A percentile compares a stretch with the other conserved stretches of the same genome.
These are phyloP conservation scores for Curvularia sp. DNA, from an alignment of 2,329 filamentous ascomycete species.

Conservation along the genomic window DNA sequence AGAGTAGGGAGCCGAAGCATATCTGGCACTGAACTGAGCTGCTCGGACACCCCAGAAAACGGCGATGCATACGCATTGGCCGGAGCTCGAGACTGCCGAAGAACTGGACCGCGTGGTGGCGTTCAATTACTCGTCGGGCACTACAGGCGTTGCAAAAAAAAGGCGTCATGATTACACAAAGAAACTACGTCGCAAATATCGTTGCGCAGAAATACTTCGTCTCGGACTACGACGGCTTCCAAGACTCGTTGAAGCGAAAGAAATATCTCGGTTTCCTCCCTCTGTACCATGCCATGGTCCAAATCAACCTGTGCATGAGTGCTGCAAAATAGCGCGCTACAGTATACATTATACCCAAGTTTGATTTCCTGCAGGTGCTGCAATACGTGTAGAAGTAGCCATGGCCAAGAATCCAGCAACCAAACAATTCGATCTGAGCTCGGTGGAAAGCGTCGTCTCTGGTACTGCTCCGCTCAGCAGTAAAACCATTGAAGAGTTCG, in stretches of 20 bases:
- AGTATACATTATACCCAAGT: slow-evolving; percentile 79
- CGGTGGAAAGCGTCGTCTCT: slow-evolving; percentile 64
- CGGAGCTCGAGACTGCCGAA: slow-evolving; percentile 60
- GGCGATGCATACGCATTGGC: slow-evolving; percentile 72
- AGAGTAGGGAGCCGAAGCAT: slow-evolving; percentile 48
- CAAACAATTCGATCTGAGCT: slow-evolving; percentile 72
- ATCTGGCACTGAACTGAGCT: slow-evolving; percentile 70
- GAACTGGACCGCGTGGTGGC: slow-evolving; percentile 65
- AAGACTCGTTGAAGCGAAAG: slow-evolving; percentile 52
- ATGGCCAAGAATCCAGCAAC: slow-evolving; percentile 75
- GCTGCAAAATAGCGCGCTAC: slow-evolving; percentile 65
- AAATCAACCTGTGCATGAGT: slow-evolving; percentile 72
- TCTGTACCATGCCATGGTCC: slow-evolving; percentile 61
- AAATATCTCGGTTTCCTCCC: slow-evolving; percentile 73
- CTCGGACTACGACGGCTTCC: slow-evolving; percentile 58
- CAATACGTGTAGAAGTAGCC: slow-evolving; percentile 69
- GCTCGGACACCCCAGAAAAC: slow-evolving; percentile 54
- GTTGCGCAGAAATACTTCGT: slow-evolving; percentile 63
- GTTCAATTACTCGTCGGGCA: slow-evolving; percentile 81
- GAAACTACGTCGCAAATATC: slow-evolving; percentile 76
- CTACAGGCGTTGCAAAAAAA: slow-evolving; percentile 85
- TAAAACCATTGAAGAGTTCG: slow-evolving; percentile 59
- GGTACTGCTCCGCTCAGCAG: slow-evolving; percentile 71
- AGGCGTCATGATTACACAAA: slow-evolving; percentile 82
- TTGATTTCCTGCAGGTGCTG: slow-evolving; percentile 77